Conservation (phyloP, 2,329 filamentous ascomycete genomes). For the Fusarium torulosum region DNA sequence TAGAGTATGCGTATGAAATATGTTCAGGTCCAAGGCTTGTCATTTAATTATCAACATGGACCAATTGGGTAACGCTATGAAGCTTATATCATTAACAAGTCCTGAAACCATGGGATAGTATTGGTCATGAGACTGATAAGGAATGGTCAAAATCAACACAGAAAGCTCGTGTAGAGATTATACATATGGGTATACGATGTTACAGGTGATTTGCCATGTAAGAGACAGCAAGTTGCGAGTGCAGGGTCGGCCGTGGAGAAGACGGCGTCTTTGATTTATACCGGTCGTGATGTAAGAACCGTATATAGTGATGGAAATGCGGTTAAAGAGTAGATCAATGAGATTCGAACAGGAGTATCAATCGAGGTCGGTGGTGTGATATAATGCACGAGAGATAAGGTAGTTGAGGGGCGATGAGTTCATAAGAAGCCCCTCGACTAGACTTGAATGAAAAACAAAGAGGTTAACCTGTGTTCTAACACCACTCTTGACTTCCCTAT, state of each 20-base stretch:
- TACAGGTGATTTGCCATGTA: neutral
- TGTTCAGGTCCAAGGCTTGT: neutral
- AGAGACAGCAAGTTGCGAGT: neutral
- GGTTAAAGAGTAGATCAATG: rapidly evolving
- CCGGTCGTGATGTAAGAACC: neutral
- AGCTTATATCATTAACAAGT: neutral
- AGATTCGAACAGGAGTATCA: neutral
- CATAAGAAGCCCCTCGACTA: neutral
- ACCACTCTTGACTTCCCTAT: neutral
- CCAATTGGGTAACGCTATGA: neutral
- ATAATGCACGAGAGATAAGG: neutral
- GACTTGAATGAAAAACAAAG: neutral
- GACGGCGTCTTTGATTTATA: constrained; percentile 22
- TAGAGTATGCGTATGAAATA: neutral
- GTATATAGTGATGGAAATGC: neutral
- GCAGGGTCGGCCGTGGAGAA: neutral
- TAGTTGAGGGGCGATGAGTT: neutral
- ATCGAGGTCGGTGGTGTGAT: neutral
- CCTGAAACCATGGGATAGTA: neutral
- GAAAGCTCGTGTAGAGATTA: neutral
- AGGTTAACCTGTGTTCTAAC: neutral
- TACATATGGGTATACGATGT: neutral
- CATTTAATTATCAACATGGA: neutral
- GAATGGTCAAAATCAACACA: neutral
- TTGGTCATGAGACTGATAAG: neutral